Base-by-base conservation (phyloP, 306 rosid species). In the Cucumis hystrix region DNA sequence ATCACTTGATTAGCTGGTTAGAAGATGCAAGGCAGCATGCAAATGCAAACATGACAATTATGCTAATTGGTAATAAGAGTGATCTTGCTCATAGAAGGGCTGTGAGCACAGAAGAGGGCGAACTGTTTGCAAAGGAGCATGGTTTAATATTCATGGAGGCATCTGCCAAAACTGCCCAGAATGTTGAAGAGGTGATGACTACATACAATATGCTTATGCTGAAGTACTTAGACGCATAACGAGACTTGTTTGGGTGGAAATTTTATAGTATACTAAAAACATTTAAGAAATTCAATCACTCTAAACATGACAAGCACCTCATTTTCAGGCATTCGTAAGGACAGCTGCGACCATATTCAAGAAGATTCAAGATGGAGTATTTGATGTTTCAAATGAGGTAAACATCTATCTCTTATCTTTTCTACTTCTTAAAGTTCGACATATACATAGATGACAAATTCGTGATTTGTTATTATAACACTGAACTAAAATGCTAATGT, bases 11-110 rank as follows among this genome's bases (percentile, higher is more conserved):
- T 76, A 96, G 98, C 88, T 96, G 99, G 99, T 85, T 96, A 83
- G 99, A 96, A 90, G 99, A 96, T 80, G 99, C 99, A 20, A 96
- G 99, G 83, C 98, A 96, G 80, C 99, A 96, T 78, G 99, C 99
- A 37, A 96, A 96, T 88, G 92, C 99, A 73, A 96, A 96, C 80
- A 96, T 96, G 99, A 89, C 99, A 69, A 91, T 96, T 41, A 96
- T 96, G 97, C 82, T 96, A 59, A 91, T 96, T 25, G 99, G 99
- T 76, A 96, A 96, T 56, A 96, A 96, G 90, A 87, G 93, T 55
- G 99, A 96, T 86, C 97, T 96, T 79, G 91, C 98, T 71, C 99
- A 96, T 76, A 91, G 99, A 85, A 87, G 99, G 84, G 99, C 99
- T 56, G 99, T 96, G 72, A 96, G 98, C 90, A 96, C 96, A 0